Base-by-base conservation (phyloP, 1,284 basidiomycete genomes). In the Cutaneotrichosporon sp. region DNA sequence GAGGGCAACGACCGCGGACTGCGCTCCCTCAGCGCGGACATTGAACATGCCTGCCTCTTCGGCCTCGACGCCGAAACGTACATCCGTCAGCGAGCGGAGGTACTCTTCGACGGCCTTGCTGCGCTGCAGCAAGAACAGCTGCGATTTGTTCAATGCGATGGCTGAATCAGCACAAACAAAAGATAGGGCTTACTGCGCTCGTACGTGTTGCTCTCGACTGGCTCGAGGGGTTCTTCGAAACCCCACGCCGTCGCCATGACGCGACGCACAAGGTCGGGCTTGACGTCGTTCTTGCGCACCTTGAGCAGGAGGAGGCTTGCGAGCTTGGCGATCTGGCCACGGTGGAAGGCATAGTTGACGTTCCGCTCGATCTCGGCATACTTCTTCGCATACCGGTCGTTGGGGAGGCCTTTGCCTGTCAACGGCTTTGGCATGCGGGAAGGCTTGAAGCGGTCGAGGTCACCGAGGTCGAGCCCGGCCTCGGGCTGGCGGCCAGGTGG, bases 121-220 rank as follows among this genome's bases (percentile, higher is more conserved):
- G 26, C 63, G 60, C 57, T 70, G 62, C 18, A 71, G 50, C 31
- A 70, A 58, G 58, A 71, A 71, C 53, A 71, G 57, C 56, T 69
- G 65, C 2, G 65, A 59, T 0, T 64, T 26, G 4, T 60, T 22
- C 21, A 71, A 9, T 2, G 47, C 31, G 57, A 65, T 65, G 3
- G 63, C 69, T 68, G 34, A 5, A 1, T 64, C 30, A 64, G 62
- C 53, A 10, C 7, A 9, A 2, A 16, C 42, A n/a, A 16, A 26
- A 11, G 5, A n/a, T 26, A 8, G 14, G 5, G 30, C 42, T 38
- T n/a, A 38, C 31, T 14, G 34, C 26, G 10, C n/a, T 38, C 32
- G 16, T 32, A 50, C 42, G 21, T 38, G 56, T 18, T n/a, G 18
- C 30, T 36, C 57, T 50, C 47, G 13, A 58, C 50, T 14, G 13